phyloP scores from a whole-genome alignment of 2,329 filamentous ascomycete genomes.

The Eurotiales sp. region DNA sequence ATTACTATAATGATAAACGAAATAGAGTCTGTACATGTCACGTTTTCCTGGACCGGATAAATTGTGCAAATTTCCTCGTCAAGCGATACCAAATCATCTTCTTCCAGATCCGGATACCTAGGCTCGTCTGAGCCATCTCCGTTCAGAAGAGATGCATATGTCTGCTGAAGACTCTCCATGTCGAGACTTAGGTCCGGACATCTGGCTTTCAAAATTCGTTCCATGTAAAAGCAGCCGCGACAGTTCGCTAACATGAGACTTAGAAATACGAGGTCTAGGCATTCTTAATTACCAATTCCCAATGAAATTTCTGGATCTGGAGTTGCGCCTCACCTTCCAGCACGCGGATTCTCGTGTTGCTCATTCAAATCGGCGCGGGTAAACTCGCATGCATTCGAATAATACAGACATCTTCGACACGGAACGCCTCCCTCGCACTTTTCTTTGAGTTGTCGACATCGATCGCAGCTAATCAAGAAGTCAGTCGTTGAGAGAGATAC shows the following conservation, averaged over 20 bases:
- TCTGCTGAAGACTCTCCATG: conserved; percentile 37
- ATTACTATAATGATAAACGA: background rate
- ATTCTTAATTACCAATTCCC: no score
- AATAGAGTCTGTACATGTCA: conserved; percentile 26
- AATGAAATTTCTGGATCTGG: conserved; percentile 19
- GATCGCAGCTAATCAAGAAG: conserved; percentile 44
- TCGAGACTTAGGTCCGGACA: conserved; percentile 43
- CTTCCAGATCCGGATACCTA: conserved; percentile 27
- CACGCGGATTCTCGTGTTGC: conserved; percentile 24
- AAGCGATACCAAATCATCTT: conserved; percentile 35
- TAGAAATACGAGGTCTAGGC: background rate
- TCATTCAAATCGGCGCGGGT: conserved; percentile 18
- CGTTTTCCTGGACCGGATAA: conserved; percentile 35
- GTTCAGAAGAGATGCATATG: conserved; percentile 43
- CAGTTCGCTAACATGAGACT: conserved; percentile 20
- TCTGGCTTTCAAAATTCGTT: conserved; percentile 46
- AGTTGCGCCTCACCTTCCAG: conserved; percentile 30
- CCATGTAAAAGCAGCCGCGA: conserved; percentile 40
- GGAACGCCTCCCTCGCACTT: conserved; percentile 56
- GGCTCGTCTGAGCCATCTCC: conserved; percentile 26
- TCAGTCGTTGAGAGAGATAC: background rate
- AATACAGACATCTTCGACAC: conserved; percentile 50
- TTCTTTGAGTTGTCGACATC: conserved; percentile 53
- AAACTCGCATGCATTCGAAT: conserved; percentile 50
- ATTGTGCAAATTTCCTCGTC: conserved; percentile 40